Evolutionary conservation across 2,329 filamentous ascomycete species (phyloP).

Genomic region (Penicillium hordei): DNA sequence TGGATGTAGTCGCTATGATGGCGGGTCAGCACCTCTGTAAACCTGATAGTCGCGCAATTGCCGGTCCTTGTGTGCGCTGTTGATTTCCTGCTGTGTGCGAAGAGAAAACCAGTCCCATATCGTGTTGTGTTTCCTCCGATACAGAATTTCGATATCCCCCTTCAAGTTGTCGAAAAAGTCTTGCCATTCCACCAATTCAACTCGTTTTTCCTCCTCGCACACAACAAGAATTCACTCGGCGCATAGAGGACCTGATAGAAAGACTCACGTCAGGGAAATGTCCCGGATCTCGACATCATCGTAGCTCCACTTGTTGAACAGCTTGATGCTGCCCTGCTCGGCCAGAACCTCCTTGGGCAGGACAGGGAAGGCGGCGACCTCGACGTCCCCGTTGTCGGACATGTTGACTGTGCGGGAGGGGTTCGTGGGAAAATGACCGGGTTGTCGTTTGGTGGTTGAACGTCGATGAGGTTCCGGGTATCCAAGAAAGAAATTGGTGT

Average conservation of each 20-base stretch:
- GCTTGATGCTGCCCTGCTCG: conserved; percentile 89
- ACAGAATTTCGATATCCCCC: conserved; percentile 3
- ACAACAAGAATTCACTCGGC: conserved; percentile 26
- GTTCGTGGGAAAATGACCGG: conserved; percentile 41
- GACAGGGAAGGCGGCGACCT: conserved; percentile 74
- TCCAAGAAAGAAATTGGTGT: conserved; percentile 38
- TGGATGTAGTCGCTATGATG: conserved; percentile 92
- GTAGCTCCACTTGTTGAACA: conserved; percentile 98
- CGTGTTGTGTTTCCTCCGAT: conserved; percentile 7
- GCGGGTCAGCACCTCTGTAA: conserved; percentile 33
- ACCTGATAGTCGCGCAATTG: conserved; percentile 8
- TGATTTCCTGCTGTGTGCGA: conserved; percentile 11
- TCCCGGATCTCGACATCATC: conserved; percentile 99
- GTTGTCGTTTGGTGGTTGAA: conserved; percentile 43
- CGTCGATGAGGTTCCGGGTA: conserved; percentile 38
- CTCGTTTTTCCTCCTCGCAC: conserved; percentile 16
- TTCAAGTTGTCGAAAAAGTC: conserved; percentile 4
- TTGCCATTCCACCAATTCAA: conserved; percentile 17
- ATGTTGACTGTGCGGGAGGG: conserved; percentile 60
- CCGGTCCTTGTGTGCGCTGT: conserved; percentile 8
- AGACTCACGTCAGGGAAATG: conserved; percentile 96
- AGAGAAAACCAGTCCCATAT: background rate
- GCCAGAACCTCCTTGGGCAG: conserved; percentile 90
- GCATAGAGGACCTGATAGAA: conserved; percentile 27
- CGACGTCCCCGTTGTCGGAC: conserved; percentile 94